phyloP scores from a whole-genome alignment of 179 eudicot genomes.

The Beta corolliflora region DNA sequence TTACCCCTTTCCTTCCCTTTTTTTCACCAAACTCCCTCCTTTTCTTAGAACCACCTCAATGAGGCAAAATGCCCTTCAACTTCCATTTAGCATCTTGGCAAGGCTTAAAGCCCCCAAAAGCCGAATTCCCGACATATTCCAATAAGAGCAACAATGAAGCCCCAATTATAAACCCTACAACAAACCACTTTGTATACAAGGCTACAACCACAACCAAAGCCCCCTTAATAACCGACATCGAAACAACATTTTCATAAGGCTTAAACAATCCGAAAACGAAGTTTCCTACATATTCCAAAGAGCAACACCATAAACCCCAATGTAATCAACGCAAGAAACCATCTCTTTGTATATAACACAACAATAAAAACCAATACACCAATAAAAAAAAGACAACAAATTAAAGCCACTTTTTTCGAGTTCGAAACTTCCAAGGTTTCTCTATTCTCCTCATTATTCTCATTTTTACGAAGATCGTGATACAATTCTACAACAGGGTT shows the following conservation, averaged over 20 bases:
- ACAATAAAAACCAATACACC: slow-evolving; percentile 11
- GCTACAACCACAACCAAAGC: slow-evolving; percentile 38
- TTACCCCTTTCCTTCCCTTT: too few species aligned
- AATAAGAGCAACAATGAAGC: slow-evolving; percentile 41
- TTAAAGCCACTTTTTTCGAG: slow-evolving; percentile 24
- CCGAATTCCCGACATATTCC: not conserved
- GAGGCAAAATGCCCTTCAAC: not conserved
- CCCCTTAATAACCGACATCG: slow-evolving; percentile 22
- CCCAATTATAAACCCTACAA: slow-evolving; percentile 46
- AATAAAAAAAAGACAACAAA: slow-evolving; percentile 17
- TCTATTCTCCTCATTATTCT: not conserved
- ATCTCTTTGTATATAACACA: slow-evolving; percentile 12
- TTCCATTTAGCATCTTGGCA: slow-evolving; percentile 17
- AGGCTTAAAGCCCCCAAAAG: slow-evolving; percentile 5
- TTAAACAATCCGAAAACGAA: slow-evolving; percentile 2
- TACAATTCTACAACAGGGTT: slow-evolving; percentile 7
- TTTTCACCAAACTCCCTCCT: too few species aligned
- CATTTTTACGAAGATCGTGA: slow-evolving; percentile 4
- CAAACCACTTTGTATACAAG: slow-evolving; percentile 42
- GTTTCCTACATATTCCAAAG: slow-evolving; percentile 41
- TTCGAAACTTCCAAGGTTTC: not conserved
- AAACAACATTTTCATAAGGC: slow-evolving; percentile 33
- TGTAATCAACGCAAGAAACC: slow-evolving; percentile 21
- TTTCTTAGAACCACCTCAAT: not conserved
- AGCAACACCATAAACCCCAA: slow-evolving; percentile 20